phyloP scores from a whole-genome alignment of 164 flowering plant species.

The Piper longum region DNA sequence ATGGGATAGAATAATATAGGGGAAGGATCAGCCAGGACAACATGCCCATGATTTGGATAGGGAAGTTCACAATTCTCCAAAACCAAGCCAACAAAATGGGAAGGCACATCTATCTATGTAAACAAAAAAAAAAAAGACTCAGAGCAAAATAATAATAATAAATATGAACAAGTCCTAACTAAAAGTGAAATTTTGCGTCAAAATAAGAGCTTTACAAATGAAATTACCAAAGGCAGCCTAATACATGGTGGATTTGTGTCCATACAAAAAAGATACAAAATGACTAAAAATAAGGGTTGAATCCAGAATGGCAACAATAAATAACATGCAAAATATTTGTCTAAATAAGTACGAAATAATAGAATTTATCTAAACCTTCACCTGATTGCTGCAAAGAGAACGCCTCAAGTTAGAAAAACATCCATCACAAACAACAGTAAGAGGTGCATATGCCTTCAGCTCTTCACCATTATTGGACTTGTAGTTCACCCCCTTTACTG shows the following conservation, averaged over 20 bases:
- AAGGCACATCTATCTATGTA: constrained; percentile 73
- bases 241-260: no score
- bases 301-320: no score
- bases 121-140: background rate
- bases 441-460: constrained; percentile 54
- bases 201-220: no score
- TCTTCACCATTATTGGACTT: constrained; percentile 59
- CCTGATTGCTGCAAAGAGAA: constrained; percentile 75
- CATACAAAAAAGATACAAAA: no score
- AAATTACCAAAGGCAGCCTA: no score
- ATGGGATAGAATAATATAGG: constrained; percentile 86
- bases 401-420: constrained; percentile 90
- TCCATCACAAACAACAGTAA: constrained; percentile 90
- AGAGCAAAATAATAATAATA: background rate
- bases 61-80: constrained; percentile 86
- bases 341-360: background rate
- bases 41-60: constrained; percentile 81
- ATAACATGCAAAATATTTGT: no score
- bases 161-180: background rate
- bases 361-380: constrained; percentile 10
- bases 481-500: constrained; percentile 62
- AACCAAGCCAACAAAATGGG: constrained; percentile 81
- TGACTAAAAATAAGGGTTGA: background rate
- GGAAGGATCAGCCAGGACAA: constrained; percentile 73
- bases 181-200: background rate